A percentile compares a stretch with the other conserved stretches of the same genome.
phyloP scores from a whole-genome alignment of 768 basidiomycete genomes.

The Sarcodon sp. region DNA sequence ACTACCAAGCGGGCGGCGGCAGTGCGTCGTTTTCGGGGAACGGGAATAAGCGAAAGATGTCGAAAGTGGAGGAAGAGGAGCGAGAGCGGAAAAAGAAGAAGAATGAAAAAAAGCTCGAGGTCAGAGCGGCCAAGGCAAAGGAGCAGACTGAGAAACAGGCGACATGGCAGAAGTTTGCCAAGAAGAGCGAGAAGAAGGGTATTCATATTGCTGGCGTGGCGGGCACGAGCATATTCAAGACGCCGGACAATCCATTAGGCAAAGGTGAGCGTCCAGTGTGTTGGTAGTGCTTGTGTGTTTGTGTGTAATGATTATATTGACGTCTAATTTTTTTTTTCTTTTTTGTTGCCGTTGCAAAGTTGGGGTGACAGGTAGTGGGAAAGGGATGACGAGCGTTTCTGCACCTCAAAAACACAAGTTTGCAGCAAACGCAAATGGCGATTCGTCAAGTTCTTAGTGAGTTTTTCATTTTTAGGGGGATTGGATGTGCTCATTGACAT shows the following conservation, averaged over 20 bases:
- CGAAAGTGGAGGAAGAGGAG: constrained; percentile 76
- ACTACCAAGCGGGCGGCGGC: constrained; percentile 21
- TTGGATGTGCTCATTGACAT: background rate
- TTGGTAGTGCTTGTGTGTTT: constrained; percentile 4
- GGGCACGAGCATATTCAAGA: constrained; percentile 90
- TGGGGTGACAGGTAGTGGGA: constrained; percentile 85
- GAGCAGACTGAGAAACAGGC: constrained; percentile 77
- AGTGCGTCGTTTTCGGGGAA: constrained; percentile 25
- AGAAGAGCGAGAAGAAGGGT: constrained; percentile 89
- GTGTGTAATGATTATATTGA: constrained; percentile 2
- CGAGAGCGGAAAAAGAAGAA: constrained; percentile 86
- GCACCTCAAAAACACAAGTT: constrained; percentile 70
- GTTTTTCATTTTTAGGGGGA: background rate
- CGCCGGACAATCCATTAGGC: constrained; percentile 83
- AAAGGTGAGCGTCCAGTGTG: constrained; percentile 38
- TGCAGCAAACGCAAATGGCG: constrained; percentile 24
- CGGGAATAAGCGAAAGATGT: constrained; percentile 59
- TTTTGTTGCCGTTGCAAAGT: constrained; percentile 31
- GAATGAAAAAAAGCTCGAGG: constrained; percentile 88
- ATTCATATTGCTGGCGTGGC: constrained; percentile 80
- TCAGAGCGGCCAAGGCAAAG: constrained; percentile 73
- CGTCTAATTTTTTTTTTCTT: constrained; percentile 9
- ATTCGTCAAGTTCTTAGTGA: background rate
- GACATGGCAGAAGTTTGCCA: constrained; percentile 91
- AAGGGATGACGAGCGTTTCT: constrained; percentile 76